Base-by-base conservation (phyloP, 345 rosid genomes). In the Atalantia buxifolia region DNA sequence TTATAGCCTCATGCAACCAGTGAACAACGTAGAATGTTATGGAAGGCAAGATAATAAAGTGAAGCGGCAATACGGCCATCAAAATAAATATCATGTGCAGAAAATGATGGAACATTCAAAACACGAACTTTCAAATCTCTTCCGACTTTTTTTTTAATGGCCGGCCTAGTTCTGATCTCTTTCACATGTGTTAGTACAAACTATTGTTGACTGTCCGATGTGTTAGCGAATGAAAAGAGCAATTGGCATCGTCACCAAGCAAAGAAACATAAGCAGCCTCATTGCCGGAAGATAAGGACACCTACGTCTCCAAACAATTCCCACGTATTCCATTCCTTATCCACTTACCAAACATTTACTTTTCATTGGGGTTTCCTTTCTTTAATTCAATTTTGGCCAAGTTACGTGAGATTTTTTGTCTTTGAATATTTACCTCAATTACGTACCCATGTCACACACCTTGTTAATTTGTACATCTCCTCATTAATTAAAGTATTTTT, bases 271-370 rank as follows among this genome's bases (percentile, higher is more conserved):
- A 42, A 71, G 53, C 8, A 57, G 36, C 4, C 50, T 66, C 13
- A 16, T 3, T 30, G 53, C 53, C 25, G 36, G 12, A 36, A 79
- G 84, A 84, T 79, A 87, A 83, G 84, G 72, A 72, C 71, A 57
- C 67, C 22, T 67, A 56, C 74, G 67, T 79, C 63, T 76, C 66
- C 40, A 30, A 27, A 59, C 42, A 75, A 75, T 61, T 80, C 81
- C 77, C 78, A 82, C 81, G 85, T 75, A 79, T 60, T 59, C 82
- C 76, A 83, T 80, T 80, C 81, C 81, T 85, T 50, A 78, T 85
- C 85, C 76, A 69, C 57, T 76, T 65, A 73, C 82, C 78, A 70
- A 73, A 77, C 73, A 33, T 28, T 71, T 50, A 76, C 82, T 77
- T 83, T 75, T 66, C 60, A 28, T 45, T 48, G 18, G 38, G 76